Evolutionary conservation across 2,329 filamentous ascomycete genomes (phyloP).

Genomic region (Penicillium sp.): DNA sequence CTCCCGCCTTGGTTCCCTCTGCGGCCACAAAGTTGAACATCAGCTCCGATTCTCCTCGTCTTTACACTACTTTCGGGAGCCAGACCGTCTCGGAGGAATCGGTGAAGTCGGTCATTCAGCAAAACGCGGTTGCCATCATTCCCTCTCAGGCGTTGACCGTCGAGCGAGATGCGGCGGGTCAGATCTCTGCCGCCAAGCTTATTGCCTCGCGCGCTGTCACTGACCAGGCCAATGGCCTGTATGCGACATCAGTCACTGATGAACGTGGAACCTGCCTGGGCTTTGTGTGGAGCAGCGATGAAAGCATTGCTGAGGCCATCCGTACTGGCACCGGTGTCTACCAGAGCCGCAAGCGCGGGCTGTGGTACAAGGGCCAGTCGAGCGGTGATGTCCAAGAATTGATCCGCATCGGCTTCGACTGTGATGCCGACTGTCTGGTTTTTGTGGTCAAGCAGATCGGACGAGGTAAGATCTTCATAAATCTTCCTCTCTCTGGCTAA

Average conservation of each 20-base stretch:
- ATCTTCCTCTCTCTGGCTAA: not conserved
- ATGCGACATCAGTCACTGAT: constrained; percentile 87
- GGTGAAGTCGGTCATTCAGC: constrained; percentile 47
- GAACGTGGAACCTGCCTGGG: constrained; percentile 79
- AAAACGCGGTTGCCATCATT: constrained; percentile 65
- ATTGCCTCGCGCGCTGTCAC: constrained; percentile 71
- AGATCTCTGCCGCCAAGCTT: constrained; percentile 65
- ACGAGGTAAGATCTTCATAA: constrained; percentile 47
- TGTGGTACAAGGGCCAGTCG: constrained; percentile 95
- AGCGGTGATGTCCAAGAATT: constrained; percentile 93
- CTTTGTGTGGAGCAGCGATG: constrained; percentile 87
- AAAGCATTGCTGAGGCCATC: constrained; percentile 82
- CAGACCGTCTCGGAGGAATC: constrained; percentile 42
- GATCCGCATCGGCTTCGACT: constrained; percentile 78
- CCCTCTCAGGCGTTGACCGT: constrained; percentile 66
- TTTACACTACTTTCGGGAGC: constrained; percentile 37
- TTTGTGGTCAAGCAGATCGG: constrained; percentile 89
- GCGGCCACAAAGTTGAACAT: constrained; percentile 38
- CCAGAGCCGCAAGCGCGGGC: constrained; percentile 87
- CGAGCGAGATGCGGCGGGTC: constrained; percentile 55
- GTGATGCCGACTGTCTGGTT: constrained; percentile 85
- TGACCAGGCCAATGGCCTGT: constrained; percentile 76
- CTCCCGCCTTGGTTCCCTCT: constrained; percentile 36
- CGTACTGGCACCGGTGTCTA: constrained; percentile 81
- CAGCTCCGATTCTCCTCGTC: constrained; percentile 38